Evolutionary conservation across 495 filamentous ascomycete genomes (phyloP), one percentile per base, ranked within the genome.

Genomic region (Penicillium malachiteum): DNA sequence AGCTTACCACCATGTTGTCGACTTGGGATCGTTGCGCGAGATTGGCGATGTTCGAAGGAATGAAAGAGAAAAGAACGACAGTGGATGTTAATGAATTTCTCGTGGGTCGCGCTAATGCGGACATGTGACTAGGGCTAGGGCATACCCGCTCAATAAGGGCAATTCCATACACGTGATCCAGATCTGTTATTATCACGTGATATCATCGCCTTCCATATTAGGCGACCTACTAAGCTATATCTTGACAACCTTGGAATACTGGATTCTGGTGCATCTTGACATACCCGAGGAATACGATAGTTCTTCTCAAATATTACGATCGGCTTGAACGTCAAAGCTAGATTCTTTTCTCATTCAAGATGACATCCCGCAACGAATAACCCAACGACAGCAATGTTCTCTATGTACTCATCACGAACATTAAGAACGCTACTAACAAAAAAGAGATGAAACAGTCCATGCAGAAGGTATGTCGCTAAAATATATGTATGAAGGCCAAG

Each of bases 1-100:
- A 72, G 72, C 76, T 78, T 76, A 78, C 76, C 73, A 77, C 74
- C 76, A 78, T 78, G 59, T 76, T 76, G 76, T 78, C 75, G 75
- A 72, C 71, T 46, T 74, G 70, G 58, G 69, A 71, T 76, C 68
- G 73, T 59, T 64, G 68, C 61, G 71, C 62, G 74, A 69, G 6
- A 57, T 65, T 71, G 74, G 74, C 69, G 70, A 68, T 72, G 74
- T 71, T 73, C 72, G 62, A 51, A 60, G 59, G 56, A 56, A 59
- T 66, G 57, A 66, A 67, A 49, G 55, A 57, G 63, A 65, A 60
- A 56, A 57, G 41, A 49, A 46, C 42, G 42, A 33, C 44, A 50
- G 58, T 38, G 34, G 57, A 64, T 61, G 60, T 67, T 58, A 61
- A 64, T 52, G 63, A 64, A 59, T 62, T 62, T 61, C 60, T 61